phyloP scores from a whole-genome alignment of 2,329 filamentous ascomycete species.

The Apiospora aurea region DNA sequence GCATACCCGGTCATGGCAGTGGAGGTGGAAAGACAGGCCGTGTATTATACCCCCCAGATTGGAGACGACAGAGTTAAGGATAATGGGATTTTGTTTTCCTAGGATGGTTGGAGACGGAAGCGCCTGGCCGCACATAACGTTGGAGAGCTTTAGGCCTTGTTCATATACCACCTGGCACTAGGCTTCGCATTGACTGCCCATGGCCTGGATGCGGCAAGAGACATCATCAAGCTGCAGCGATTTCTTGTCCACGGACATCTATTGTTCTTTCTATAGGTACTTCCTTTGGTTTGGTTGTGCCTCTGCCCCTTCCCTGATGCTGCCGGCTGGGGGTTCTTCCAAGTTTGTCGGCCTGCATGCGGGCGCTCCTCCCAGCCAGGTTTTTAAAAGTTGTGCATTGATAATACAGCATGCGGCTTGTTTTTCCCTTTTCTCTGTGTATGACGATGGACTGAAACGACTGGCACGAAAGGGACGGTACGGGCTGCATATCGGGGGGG shows the following conservation, averaged over 20 bases:
- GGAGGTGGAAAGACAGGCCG: neutral
- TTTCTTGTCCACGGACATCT: neutral
- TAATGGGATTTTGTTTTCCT: slow-evolving; percentile 21
- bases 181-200: neutral
- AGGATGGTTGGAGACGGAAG: slow-evolving; percentile 22
- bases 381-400: slow-evolving; percentile 21
- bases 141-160: slow-evolving; percentile 16
- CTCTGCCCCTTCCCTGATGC: neutral
- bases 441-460: slow-evolving; percentile 8
- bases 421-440: slow-evolving; percentile 1
- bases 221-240: neutral
- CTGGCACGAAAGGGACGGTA: slow-evolving; percentile 5
- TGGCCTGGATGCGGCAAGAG: slow-evolving; percentile 9
- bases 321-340: neutral
- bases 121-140: slow-evolving; percentile 23
- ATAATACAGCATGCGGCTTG: slow-evolving; percentile 7
- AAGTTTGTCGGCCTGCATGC: neutral
- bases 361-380: neutral
- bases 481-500: neutral
- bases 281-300: neutral
- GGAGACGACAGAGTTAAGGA: neutral
- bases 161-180: slow-evolving; percentile 4
- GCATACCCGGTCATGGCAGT: slow-evolving; percentile 1
- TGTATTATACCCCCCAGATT: slow-evolving; percentile 21
- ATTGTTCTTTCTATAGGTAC: slow-evolving; percentile 8